Evolutionary conservation across 164 flowering plant genomes (phyloP).

Genomic region (Brasenia schreberi): DNA sequence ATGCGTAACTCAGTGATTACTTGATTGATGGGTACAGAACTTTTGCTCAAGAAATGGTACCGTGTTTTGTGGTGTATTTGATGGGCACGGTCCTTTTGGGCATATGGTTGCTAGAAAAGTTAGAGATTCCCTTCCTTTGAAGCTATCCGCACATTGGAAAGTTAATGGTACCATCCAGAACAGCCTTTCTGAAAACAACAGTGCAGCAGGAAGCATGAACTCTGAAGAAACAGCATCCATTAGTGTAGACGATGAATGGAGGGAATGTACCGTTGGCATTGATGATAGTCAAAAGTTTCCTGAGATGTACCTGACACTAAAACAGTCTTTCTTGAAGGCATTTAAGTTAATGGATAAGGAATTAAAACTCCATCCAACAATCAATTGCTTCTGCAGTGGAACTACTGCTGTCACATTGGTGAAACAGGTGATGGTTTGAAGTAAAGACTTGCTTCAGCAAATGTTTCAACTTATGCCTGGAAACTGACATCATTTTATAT

Average conservation of each 20-base stretch:
- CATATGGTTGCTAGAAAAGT: constrained; percentile 79
- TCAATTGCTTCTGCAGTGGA: constrained; percentile 82
- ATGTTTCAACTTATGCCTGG: not conserved
- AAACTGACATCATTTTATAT: not conserved
- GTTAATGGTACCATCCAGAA: constrained; percentile 10
- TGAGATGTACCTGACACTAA: constrained; percentile 38
- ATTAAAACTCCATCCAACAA: constrained; percentile 46
- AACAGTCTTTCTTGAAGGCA: constrained; percentile 44
- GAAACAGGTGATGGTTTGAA: constrained; percentile 36
- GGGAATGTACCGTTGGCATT: constrained; percentile 21
- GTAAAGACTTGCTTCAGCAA: not conserved
- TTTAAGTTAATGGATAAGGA: constrained; percentile 75
- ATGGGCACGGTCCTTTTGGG: constrained; percentile 89
- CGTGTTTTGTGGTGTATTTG: constrained; percentile 74
- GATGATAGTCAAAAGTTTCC: constrained; percentile 41
- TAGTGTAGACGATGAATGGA: constrained; percentile 39
- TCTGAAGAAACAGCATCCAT: constrained; percentile 35
- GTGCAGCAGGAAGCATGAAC: constrained; percentile 21
- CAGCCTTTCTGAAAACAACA: constrained; percentile 13
- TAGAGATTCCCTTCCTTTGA: constrained; percentile 64
- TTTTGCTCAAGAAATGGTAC: constrained; percentile 48
- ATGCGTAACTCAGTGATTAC: constrained; percentile 4
- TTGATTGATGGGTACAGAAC: constrained; percentile 29
- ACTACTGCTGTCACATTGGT: constrained; percentile 62
- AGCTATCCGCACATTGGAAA: constrained; percentile 46